These are phyloP conservation scores for Heliamphora exappendiculata DNA, from an alignment of 148 eudicot species.

Conservation along the genomic window DNA sequence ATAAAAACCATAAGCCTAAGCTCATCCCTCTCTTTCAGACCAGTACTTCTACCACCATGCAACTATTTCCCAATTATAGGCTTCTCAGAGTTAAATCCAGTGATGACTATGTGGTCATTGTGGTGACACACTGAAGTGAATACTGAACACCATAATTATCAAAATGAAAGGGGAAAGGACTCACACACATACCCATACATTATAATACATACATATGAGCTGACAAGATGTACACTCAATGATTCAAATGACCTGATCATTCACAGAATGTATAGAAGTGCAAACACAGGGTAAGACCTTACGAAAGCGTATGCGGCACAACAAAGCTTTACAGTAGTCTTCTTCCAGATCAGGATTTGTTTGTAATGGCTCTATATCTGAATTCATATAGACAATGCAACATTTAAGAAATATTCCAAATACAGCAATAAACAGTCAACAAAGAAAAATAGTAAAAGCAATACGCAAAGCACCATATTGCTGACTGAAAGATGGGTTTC, in stretches of 20 bases:
- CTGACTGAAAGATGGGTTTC: background rate
- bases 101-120: background rate
- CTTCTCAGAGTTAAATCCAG: background rate
- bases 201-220: background rate
- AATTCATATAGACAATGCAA: conserved; percentile 20
- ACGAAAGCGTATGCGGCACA: conserved; percentile 99
- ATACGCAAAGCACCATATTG: background rate
- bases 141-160: background rate
- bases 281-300: conserved; percentile 77
- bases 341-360: conserved; percentile 74
- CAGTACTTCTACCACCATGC: background rate
- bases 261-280: conserved; percentile 2
- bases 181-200: background rate
- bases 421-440: background rate
- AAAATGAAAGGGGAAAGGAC: background rate
- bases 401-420: conserved; percentile 6
- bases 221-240: background rate
- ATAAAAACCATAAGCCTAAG: background rate
- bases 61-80: background rate
- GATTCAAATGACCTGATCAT: background rate
- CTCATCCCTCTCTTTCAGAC: background rate
- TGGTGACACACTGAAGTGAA: background rate
- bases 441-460: background rate
- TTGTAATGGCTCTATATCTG: conserved; percentile 88
- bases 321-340: conserved; percentile 77